Conservation (phyloP, 331 rosid species). For the Telfairia occidentalis region DNA sequence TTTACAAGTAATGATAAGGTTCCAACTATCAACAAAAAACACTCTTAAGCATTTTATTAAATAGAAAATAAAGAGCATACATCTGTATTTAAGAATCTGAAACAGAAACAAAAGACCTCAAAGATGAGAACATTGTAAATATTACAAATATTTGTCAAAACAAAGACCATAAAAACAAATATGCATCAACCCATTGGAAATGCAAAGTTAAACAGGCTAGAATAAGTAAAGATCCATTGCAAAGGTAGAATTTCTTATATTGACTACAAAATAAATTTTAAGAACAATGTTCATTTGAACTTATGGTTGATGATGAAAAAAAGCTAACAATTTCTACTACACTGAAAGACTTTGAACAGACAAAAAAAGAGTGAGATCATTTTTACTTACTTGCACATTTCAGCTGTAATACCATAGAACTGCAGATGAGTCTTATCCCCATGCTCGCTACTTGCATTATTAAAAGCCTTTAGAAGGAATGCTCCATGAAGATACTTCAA, state of each 20-base stretch:
- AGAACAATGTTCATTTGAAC: not conserved
- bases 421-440: conserved; percentile 41
- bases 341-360: not conserved
- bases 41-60: not conserved
- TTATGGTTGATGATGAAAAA: not conserved
- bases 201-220: too few species aligned
- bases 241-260: not conserved
- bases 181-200: not conserved
- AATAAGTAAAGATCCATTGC: too few species aligned
- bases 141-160: not conserved
- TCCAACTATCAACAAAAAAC: conserved; percentile 1
- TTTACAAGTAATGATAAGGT: conserved; percentile 16
- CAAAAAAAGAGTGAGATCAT: not conserved
- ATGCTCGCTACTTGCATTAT: conserved; percentile 32
- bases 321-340: too few species aligned
- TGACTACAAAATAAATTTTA: not conserved
- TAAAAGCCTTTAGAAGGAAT: conserved; percentile 35
- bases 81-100: not conserved
- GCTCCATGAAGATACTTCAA: conserved; percentile 68
- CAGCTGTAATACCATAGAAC: conserved; percentile 41
- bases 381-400: conserved; percentile 50
- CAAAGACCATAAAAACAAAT: not conserved
- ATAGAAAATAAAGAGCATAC: not conserved
- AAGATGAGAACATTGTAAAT: not conserved
- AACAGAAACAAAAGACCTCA: not conserved